Evolutionary conservation across 2,329 filamentous ascomycete species (phyloP).

Genomic region (Chaetomiaceae sp.): DNA sequence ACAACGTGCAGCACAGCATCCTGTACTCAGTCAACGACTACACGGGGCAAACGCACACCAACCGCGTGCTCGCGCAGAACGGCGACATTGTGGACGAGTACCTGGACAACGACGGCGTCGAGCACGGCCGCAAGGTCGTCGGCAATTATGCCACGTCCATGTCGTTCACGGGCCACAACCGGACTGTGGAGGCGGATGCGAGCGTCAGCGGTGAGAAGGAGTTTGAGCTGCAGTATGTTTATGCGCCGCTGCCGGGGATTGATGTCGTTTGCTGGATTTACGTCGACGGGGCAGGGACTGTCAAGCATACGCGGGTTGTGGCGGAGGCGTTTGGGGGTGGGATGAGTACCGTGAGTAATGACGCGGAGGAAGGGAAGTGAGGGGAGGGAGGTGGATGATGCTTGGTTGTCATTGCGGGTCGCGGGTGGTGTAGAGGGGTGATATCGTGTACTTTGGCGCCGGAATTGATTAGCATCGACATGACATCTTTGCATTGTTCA

Average conservation of each 20-base stretch:
- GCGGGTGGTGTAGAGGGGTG: too few relatives aligned
- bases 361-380: slow-evolving; percentile 24
- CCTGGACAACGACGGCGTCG: slow-evolving; percentile 47
- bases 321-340: slow-evolving; percentile 48
- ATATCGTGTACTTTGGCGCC: too few relatives aligned
- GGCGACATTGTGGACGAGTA: slow-evolving; percentile 48
- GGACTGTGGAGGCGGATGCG: slow-evolving; percentile 31
- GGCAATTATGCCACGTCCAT: slow-evolving; percentile 47
- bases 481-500: too few relatives aligned
- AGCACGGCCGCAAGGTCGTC: slow-evolving; percentile 36
- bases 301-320: slow-evolving; percentile 46
- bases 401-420: too few relatives aligned
- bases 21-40: slow-evolving; percentile 58
- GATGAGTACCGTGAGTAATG: slow-evolving; percentile 43
- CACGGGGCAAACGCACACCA: slow-evolving; percentile 48
- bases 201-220: slow-evolving; percentile 25
- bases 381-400: too few relatives aligned
- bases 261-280: slow-evolving; percentile 43
- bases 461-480: too few relatives aligned
- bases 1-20: slow-evolving; percentile 50
- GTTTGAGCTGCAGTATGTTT: slow-evolving; percentile 48
- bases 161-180: slow-evolving; percentile 49
- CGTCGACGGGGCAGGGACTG: slow-evolving; percentile 37
- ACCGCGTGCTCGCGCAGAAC: slow-evolving; percentile 49
- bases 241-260: slow-evolving; percentile 44